phyloP scores from a whole-genome alignment of 176 grass and related monocot genomes.

The Oryza officinalis region DNA sequence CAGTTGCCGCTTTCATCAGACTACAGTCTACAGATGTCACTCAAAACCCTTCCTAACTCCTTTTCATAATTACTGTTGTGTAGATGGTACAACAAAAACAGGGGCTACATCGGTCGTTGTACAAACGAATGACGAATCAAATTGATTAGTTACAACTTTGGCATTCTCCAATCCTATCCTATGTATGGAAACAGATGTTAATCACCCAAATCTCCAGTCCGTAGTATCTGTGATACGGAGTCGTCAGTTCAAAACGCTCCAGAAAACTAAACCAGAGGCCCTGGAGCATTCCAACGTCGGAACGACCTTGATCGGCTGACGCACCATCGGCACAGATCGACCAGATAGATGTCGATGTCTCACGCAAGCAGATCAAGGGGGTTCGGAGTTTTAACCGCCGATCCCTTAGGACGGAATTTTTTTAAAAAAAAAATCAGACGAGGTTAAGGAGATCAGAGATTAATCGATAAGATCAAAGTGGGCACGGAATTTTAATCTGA shows the following conservation, averaged over 20 bases:
- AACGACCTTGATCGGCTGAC: no score
- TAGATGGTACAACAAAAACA: conserved; percentile 42
- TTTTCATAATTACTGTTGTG: neutral
- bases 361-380: no score
- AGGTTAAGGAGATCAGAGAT: no score
- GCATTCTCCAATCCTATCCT: conserved; percentile 26
- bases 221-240: conserved; percentile 3
- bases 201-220: neutral
- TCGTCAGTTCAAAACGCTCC: conserved; percentile 11
- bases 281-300: no score
- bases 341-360: no score
- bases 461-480: no score
- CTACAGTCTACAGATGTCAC: neutral
- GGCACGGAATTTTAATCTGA: no score
- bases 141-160: conserved; percentile 34
- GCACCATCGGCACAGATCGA: no score
- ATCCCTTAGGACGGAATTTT: no score
- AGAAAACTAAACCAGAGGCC: neutral
- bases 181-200: conserved; percentile 33
- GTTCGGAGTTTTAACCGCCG: no score
- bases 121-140: conserved; percentile 41
- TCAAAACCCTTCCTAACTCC: neutral
- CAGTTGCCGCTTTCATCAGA: neutral
- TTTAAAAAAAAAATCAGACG: no score
- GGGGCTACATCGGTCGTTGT: neutral